Percentiles rank a stretch among this genome's conserved stretches.
Evolutionary conservation across 768 basidiomycete species (phyloP).

Genomic region (Calocera cornea): DNA sequence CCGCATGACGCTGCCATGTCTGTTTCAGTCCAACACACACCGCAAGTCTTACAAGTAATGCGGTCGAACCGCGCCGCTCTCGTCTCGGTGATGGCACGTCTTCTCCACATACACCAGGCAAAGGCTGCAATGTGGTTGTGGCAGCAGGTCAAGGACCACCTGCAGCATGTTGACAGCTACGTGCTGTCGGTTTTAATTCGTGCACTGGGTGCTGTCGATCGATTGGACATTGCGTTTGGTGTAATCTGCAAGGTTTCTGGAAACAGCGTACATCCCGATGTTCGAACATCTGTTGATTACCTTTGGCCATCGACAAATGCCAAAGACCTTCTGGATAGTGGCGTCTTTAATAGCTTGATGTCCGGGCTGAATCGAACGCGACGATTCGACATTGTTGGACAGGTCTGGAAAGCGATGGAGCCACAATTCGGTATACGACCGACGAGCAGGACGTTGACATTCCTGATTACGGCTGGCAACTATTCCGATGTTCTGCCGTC

Average conservation of each 20-base stretch:
- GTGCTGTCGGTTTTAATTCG: neutral
- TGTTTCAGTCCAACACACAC: neutral
- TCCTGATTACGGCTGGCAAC: constrained; percentile 48
- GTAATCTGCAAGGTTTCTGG: neutral
- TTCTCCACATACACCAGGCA: neutral
- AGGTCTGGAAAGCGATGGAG: constrained; percentile 54
- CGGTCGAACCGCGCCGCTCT: neutral
- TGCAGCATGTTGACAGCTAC: neutral
- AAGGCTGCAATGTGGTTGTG: neutral
- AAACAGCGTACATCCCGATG: neutral
- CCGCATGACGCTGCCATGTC: neutral
- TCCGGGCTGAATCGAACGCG: constrained; percentile 34
- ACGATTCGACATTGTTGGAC: constrained; percentile 51
- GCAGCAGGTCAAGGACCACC: neutral
- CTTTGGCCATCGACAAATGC: neutral
- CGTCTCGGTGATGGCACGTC: neutral
- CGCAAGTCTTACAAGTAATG: neutral
- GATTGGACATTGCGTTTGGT: neutral
- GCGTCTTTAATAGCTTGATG: constrained; percentile 29
- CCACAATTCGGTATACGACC: constrained; percentile 45
- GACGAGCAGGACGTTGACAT: constrained; percentile 40
- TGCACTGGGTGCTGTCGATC: neutral
- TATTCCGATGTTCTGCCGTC: constrained; percentile 37
- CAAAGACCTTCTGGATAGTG: constrained; percentile 21
- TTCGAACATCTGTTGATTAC: neutral